Evolutionary conservation across 2,329 filamentous ascomycete genomes (phyloP), one percentile per base, ranked within the genome.

Genomic region (Atkinsonella texensis): DNA sequence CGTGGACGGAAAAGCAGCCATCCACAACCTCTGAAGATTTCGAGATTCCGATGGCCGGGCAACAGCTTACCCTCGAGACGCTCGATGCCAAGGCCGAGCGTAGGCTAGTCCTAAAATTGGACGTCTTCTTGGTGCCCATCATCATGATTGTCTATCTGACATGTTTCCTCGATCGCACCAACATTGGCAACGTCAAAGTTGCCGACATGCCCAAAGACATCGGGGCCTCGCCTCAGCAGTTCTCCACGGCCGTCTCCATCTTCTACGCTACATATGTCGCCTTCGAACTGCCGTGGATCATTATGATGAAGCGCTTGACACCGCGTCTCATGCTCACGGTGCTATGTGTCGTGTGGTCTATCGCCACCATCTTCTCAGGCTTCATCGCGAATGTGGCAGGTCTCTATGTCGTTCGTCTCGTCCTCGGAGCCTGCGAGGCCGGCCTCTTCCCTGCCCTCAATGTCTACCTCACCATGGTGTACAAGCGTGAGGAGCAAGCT

Each of bases 121-220:
- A 68, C 48, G 38, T 58, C 15, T 60, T 59, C 47, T 62, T 67
- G 18, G 60, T 65, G 3, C 65, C 66, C 48, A 71, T 79, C 51
- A 74, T 80, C 53, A 78, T 77, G 70, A 61, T 77, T 46, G 68
- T 79, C 4, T 81, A 79, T 54, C 58, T 81, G 18, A 69, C 70
- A 4, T 77, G 72, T 54, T 79, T 76, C 57, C 65, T 80, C 41
- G 79, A 82, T 60, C 69, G 78, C 50, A 68, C 68, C 18, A 77
- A 76, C 56, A 77, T 79, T 62, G 65, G 61, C 53, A 67, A 63
- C 48, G 62, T 65, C 15, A 60, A 65, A 8, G 62, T 66, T 3
- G 62, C 62, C 28, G 65, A 64, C 20, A 62, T 69, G 54, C 61
- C 62, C 15, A 56, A 65, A 17, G 64, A 65, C 46, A 58, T 68